These are phyloP conservation scores for Coemansia sp. DNA, from an alignment of 192 early-diverging fungal species.

Conservation along the genomic window DNA sequence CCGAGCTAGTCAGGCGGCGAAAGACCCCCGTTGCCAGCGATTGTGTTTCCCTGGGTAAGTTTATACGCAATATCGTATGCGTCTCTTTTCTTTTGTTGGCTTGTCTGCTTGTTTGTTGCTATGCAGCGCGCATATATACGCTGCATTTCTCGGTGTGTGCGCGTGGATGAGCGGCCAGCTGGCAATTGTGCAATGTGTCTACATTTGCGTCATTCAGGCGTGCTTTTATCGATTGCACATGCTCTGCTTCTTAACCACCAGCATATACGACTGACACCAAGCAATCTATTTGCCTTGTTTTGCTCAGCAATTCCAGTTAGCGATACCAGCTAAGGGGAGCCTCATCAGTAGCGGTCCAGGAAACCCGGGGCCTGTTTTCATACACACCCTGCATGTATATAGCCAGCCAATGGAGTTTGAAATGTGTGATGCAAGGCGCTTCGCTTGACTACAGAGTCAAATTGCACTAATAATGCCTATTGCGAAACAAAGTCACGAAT, in stretches of 20 bases:
- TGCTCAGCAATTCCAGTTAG: not conserved
- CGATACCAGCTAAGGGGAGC: not conserved
- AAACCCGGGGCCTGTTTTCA: not conserved
- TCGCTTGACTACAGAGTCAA: not conserved
- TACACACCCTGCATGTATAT: not conserved
- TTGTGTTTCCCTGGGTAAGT: constrained; percentile 48
- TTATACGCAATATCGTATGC: too few species aligned
- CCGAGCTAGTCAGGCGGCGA: constrained; percentile 28
- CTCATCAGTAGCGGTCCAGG: not conserved
- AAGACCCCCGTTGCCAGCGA: constrained; percentile 19
- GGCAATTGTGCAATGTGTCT: not conserved
- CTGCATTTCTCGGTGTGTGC: too few species aligned
- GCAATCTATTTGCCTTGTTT: not conserved
- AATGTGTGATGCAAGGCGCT: not conserved
- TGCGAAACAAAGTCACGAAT: not conserved
- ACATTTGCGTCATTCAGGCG: not conserved
- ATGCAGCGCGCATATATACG: not conserved
- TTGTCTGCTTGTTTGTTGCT: not conserved
- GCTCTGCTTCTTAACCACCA: not conserved
- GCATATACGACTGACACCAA: too few species aligned
- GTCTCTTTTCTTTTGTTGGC: too few species aligned
- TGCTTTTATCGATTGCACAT: not conserved
- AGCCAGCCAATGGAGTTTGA: not conserved
- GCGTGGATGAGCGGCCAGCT: not conserved
- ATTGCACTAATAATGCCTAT: not conserved